These are phyloP conservation scores for Yamadazyma jaroonii DNA, from an alignment of 1,139 yeast genomes.

Conservation along the genomic window DNA sequence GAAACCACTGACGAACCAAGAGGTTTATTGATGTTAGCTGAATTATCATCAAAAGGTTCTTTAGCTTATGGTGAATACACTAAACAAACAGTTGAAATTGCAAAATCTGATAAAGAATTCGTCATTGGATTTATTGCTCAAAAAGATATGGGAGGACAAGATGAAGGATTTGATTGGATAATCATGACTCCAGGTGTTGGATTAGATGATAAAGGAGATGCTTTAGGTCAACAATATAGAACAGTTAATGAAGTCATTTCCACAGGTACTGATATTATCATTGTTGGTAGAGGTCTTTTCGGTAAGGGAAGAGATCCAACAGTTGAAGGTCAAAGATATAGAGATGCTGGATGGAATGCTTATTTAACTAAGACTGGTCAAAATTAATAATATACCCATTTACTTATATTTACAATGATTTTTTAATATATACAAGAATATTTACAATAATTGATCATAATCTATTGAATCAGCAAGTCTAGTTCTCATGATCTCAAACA, in stretches of 20 bases:
- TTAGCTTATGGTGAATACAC: constrained; percentile 93
- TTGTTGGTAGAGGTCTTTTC: constrained; percentile 95
- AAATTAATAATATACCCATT: background rate
- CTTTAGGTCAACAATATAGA: constrained; percentile 94
- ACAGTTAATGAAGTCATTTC: constrained; percentile 80
- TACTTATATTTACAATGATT: constrained; percentile 1
- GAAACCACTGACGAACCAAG: constrained; percentile 75
- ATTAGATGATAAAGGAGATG: constrained; percentile 95
- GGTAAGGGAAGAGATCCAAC: constrained; percentile 94
- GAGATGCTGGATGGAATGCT: constrained; percentile 93
- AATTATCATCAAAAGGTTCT: constrained; percentile 89
- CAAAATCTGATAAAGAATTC: constrained; percentile 80
- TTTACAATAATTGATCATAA: background rate
- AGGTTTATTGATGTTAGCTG: constrained; percentile 93
- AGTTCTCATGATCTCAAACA: constrained; percentile 78
- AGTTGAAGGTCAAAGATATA: constrained; percentile 83
- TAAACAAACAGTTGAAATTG: constrained; percentile 80
- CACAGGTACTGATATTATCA: constrained; percentile 88
- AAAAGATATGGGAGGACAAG: constrained; percentile 76
- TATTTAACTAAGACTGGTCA: constrained; percentile 46
- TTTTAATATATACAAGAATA: background rate
- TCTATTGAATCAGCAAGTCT: constrained; percentile 27
- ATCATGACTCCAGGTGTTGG: constrained; percentile 99
- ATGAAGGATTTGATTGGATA: constrained; percentile 89
- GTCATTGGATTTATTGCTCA: constrained; percentile 98